Evolutionary conservation across 805 yeast species (phyloP).

Genomic region (Torulaspora maleeae): DNA sequence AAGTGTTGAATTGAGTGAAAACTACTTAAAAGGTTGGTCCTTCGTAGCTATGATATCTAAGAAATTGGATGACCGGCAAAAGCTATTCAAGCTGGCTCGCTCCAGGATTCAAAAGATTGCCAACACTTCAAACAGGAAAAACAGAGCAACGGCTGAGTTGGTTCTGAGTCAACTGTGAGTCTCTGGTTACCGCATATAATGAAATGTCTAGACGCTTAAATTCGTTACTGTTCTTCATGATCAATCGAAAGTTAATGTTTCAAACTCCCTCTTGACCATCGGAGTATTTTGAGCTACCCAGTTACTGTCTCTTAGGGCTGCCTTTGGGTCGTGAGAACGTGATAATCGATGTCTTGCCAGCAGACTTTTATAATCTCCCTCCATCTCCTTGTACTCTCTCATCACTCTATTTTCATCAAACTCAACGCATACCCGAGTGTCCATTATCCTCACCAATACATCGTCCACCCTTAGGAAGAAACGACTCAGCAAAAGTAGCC

Average conservation of each 20-base stretch:
- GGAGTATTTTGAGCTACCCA: conserved; percentile 74
- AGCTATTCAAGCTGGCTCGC: conserved; percentile 38
- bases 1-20: conserved; percentile 71
- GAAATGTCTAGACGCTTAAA: neutral
- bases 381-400: conserved; percentile 73
- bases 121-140: conserved; percentile 30
- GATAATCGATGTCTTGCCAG: conserved; percentile 38
- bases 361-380: conserved; percentile 49
- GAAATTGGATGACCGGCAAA: conserved; percentile 27
- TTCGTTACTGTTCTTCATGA: neutral
- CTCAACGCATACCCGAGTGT: conserved; percentile 80
- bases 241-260: conserved; percentile 24
- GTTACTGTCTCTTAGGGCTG: conserved; percentile 69
- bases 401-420: conserved; percentile 50
- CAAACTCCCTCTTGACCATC: conserved; percentile 38
- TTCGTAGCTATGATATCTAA: conserved; percentile 47
- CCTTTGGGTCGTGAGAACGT: conserved; percentile 64
- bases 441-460: conserved; percentile 77
- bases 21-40: conserved; percentile 67
- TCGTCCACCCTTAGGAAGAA: conserved; percentile 86
- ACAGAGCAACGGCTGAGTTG: conserved; percentile 39
- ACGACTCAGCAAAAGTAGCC: conserved; percentile 68
- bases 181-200: neutral
- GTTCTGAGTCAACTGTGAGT: conserved; percentile 18
- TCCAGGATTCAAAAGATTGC: conserved; percentile 37